Evolutionary conservation across 2,329 filamentous ascomycete species (phyloP).

Genomic region (Cladosporium sp.): DNA sequence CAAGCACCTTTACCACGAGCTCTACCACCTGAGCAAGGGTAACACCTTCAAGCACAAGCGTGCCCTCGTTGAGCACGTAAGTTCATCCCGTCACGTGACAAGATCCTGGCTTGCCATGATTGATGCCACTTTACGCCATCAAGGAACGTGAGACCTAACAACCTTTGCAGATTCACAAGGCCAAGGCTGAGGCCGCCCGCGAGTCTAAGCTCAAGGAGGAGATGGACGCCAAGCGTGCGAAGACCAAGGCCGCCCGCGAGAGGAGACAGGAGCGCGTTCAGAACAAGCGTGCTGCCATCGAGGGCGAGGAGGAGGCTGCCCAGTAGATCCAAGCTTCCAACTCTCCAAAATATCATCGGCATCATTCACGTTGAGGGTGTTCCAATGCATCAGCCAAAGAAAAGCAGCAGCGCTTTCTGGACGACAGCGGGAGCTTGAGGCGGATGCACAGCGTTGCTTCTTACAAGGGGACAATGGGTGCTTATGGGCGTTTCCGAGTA

Average conservation of each 20-base stretch:
- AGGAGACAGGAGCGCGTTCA: constrained; percentile 89
- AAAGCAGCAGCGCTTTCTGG: constrained; percentile 19
- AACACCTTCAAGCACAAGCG: constrained; percentile 99
- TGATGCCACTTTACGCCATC: constrained; percentile 18
- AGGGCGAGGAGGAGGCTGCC: constrained; percentile 62
- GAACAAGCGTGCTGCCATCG: constrained; percentile 85
- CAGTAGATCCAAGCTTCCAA: constrained; percentile 18
- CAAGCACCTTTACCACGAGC: constrained; percentile 99
- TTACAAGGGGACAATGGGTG: constrained; percentile 16
- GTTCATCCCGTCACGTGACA: constrained; percentile 50
- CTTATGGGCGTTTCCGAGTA: constrained; percentile 19
- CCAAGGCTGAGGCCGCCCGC: constrained; percentile 98
- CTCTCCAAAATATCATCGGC: constrained; percentile 16
- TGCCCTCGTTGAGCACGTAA: constrained; percentile 98
- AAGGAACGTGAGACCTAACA: constrained; percentile 22
- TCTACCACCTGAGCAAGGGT: constrained; percentile 99
- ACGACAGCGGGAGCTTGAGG: constrained; percentile 20
- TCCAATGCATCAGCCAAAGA: constrained; percentile 21
- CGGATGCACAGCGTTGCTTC: constrained; percentile 19
- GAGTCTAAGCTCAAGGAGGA: constrained; percentile 96
- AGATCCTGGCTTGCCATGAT: constrained; percentile 29
- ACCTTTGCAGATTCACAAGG: constrained; percentile 84
- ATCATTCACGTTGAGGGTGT: constrained; percentile 19
- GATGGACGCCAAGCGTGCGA: constrained; percentile 99
- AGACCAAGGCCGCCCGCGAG: constrained; percentile 99